Percentiles rank a stretch among this genome's conserved stretches.
These are phyloP conservation scores for Kregervanrija delftensis DNA, from an alignment of 805 yeast genomes.

Conservation along the genomic window DNA sequence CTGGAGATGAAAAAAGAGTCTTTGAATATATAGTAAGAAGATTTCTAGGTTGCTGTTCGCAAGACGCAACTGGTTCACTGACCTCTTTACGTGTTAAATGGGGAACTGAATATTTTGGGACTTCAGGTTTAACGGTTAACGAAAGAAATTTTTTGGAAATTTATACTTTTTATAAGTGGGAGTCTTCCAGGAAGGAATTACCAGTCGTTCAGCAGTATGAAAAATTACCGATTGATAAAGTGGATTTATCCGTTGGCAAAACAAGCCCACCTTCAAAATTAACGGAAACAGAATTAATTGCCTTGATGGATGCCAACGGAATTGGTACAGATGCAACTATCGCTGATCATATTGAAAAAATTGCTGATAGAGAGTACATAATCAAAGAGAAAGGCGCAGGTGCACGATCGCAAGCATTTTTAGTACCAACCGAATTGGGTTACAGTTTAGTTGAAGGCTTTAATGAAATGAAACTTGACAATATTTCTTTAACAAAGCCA, in stretches of 20 bases:
- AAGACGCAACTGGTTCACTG: constrained; percentile 75
- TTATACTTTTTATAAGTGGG: constrained; percentile 77
- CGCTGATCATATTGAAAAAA: constrained; percentile 92
- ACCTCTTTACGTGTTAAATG: constrained; percentile 62
- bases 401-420: constrained; percentile 31
- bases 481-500: constrained; percentile 77
- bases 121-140: constrained; percentile 68
- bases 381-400: constrained; percentile 33
- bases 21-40: constrained; percentile 83
- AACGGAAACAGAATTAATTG: constrained; percentile 89
- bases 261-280: constrained; percentile 77
- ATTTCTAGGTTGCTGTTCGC: constrained; percentile 86
- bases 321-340: constrained; percentile 99
- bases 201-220: constrained; percentile 62
- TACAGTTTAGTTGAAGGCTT: constrained; percentile 85
- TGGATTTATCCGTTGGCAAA: constrained; percentile 62
- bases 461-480: constrained; percentile 67
- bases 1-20: constrained; percentile 53
- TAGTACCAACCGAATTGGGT: constrained; percentile 80
- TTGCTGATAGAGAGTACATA: constrained; percentile 62
- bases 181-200: constrained; percentile 44
- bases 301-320: constrained; percentile 93
- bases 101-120: constrained; percentile 68
- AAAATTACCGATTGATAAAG: constrained; percentile 43
- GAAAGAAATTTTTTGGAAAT: constrained; percentile 77